Base-by-base conservation (phyloP, 129 eudicot species). In the Glebionis coronaria region DNA sequence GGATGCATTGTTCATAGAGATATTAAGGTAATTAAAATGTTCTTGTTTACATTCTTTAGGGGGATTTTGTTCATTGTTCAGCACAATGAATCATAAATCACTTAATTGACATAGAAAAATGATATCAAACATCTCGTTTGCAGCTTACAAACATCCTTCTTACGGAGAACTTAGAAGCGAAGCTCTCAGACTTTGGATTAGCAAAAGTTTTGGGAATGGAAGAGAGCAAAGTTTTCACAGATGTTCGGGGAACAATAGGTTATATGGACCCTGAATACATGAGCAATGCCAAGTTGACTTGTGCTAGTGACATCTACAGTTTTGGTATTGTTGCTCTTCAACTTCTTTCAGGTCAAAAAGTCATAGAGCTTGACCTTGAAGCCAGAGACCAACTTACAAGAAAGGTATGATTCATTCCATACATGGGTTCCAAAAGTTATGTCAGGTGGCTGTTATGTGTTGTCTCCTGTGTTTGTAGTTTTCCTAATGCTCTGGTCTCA, bases 1-100 rank as follows among this genome's bases (percentile, higher is more conserved):
- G 93, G 96, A 16, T 81, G 90, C 93, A 88, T 88, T 31, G 93
- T 88, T 74, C 96, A 88, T 59, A 83, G 96, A 69, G 96, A 88
- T 56, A 85, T 88, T 11, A 88, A 88, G 87, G 96, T 83, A 73
- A 46, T 8, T 20, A 25, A 2, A 0, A 35, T 35, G 42, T 35
- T 35, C 2, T 0, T 35, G 9, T 35, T 35, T 35, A 35, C 42
- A 3, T 28, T 28, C 31, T 2, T 28, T 28, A 28, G 31, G 31
- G 4, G 31, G 15, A 3, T 44, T 20, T 51, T 20, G 18, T 13
- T 62, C 1, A 23, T 23, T 1, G 25, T 23, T 23, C 2, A 23
- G 25, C 1, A 23, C 25, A 23, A 23, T 23, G n/a, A n/a, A n/a
- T n/a, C n/a, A n/a, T n/a, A n/a, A n/a, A n/a, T n/a, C n/a, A n/a